These are phyloP conservation scores for Colletotrichum kahawae DNA, from an alignment of 2,329 filamentous ascomycete species.

Conservation along the genomic window DNA sequence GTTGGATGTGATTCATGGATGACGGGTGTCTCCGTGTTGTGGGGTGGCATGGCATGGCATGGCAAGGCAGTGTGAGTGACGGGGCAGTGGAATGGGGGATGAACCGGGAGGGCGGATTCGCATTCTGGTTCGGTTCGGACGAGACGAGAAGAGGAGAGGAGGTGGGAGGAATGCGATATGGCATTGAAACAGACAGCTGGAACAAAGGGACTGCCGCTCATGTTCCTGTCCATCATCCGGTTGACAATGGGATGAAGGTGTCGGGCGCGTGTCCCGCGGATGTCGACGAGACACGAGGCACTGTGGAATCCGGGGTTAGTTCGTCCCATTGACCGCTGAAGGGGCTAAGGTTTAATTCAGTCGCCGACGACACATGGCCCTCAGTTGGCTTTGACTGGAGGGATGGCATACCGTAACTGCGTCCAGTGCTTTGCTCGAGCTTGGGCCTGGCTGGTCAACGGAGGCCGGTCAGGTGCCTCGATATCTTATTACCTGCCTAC, in stretches of 20 bases:
- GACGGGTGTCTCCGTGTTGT: background rate
- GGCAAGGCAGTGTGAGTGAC: background rate
- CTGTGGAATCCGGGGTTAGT: conserved; percentile 5
- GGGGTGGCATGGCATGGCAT: background rate
- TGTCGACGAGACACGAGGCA: background rate
- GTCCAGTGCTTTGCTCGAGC: background rate
- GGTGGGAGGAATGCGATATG: background rate
- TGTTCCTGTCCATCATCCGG: background rate
- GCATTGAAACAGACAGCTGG: background rate
- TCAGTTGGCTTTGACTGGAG: background rate
- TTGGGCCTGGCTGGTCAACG: background rate
- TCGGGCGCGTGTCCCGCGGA: background rate
- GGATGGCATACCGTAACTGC: background rate
- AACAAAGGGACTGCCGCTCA: background rate
- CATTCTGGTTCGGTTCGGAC: background rate
- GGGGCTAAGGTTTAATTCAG: background rate
- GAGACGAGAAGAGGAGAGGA: background rate
- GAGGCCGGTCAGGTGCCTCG: background rate
- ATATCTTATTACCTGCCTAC: background rate
- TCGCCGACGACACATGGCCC: background rate
- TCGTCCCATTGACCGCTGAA: conserved; percentile 3
- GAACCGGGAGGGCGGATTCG: background rate
- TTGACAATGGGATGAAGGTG: conserved; percentile 14
- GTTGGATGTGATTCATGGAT: background rate
- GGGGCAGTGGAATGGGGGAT: background rate